Evolutionary conservation across 2,329 filamentous ascomycete genomes (phyloP), one percentile per base, ranked within the genome.

Genomic region (Talaromyces verruculosus): DNA sequence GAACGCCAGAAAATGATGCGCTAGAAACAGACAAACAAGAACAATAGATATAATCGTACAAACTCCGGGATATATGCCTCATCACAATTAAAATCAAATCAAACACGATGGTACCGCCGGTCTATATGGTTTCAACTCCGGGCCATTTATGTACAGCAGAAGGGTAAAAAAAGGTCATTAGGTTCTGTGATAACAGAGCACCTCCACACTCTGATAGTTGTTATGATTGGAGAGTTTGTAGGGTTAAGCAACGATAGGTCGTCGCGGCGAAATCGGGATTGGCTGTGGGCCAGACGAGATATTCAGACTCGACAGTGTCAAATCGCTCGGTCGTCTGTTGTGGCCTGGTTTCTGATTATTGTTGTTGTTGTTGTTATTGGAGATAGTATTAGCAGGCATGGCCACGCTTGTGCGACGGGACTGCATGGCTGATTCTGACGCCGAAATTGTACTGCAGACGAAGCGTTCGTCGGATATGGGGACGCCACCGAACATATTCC

Each of bases 401-500:
- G 71, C 67, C 4, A 75, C 67, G 8, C 73, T 67, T 3, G 73
- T 70, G 17, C 71, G 73, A 43, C 71, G 72, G n/a, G 71, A 67
- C 17, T 70, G 15, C 47, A 35, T 60, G 19, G 63, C 22, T n/a
- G 64, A 68, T 59, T 73, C 75, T 22, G 74, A 72, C 25, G 76
- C 74, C 17, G 71, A 69, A 10, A 78, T 68, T 0, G 78, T 79
- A 58, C 77, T 78, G 72, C 78, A 80, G 37, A 79, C 74, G 41
- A 79, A 77, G 45, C 74, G 77, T 66, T 78, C 77, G 53, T 82
- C 80, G 2, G 77, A 79, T 19, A 81, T 72, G 3, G 79, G 79
- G 13, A 76, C 70, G 8, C 79, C 79, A 3, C 81, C 81, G 69
- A 82, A 82, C 74, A 80, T 79, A 17, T 75, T 73, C 10, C 81